Conservation (phyloP, 2,329 filamentous ascomycete genomes). For the Juglanconis juglandina region DNA sequence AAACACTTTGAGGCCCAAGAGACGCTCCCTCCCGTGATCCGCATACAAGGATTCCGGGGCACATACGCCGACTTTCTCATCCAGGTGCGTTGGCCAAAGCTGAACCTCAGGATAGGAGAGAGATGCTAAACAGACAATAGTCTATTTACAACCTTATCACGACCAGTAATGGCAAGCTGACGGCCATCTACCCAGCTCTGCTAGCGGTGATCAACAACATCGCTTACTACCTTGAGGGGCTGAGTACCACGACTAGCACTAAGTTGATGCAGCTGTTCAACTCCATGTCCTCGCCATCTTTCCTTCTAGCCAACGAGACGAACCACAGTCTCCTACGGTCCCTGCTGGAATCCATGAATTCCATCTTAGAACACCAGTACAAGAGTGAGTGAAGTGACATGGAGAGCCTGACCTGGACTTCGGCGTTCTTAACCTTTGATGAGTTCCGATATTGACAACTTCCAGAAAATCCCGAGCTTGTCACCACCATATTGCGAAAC, state of each 20-base stretch:
- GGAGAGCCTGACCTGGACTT: too few species aligned
- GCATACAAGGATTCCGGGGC: constrained; percentile 79
- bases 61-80: constrained; percentile 93
- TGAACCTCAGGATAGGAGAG: constrained; percentile 14
- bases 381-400: constrained; percentile 51
- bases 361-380: constrained; percentile 86
- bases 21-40: constrained; percentile 75
- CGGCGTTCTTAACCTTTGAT: constrained; percentile 20
- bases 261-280: constrained; percentile 85
- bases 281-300: constrained; percentile 90
- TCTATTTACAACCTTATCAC: constrained; percentile 92
- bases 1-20: constrained; percentile 86
- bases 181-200: constrained; percentile 87
- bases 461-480: constrained; percentile 73
- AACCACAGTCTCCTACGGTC: constrained; percentile 81
- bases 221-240: constrained; percentile 74
- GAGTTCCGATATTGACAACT: constrained; percentile 16
- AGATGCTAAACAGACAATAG: constrained; percentile 38
- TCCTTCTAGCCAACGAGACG: constrained; percentile 85
- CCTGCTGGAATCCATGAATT: constrained; percentile 82
- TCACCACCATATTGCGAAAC: constrained; percentile 76
- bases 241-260: constrained; percentile 71
- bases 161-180: constrained; percentile 82
- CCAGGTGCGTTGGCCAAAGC: constrained; percentile 56
- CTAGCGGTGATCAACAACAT: constrained; percentile 93